Evolutionary conservation across 2,329 filamentous ascomycete genomes (phyloP).

Genomic region (Pestalotiopsis fici): DNA sequence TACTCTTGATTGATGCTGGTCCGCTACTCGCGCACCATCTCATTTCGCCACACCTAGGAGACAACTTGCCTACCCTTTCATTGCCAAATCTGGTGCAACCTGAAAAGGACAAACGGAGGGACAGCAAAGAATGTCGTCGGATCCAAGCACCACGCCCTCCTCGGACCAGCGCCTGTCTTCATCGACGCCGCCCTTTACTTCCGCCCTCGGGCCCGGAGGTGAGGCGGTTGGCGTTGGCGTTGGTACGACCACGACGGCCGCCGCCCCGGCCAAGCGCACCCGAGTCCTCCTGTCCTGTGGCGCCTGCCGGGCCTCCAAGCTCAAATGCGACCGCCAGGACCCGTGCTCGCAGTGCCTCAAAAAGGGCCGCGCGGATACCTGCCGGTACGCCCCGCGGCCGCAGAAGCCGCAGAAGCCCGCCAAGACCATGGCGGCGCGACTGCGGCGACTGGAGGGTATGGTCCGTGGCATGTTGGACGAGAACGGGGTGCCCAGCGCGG

Average conservation of each 20-base stretch:
- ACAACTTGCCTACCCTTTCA: too few species aligned
- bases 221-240: background rate
- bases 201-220: too few species aligned
- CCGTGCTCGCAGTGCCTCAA: conserved; percentile 56
- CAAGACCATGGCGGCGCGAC: conserved; percentile 54
- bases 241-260: background rate
- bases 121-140: too few species aligned
- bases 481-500: conserved; percentile 22
- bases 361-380: conserved; percentile 46
- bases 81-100: too few species aligned
- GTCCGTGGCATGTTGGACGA: conserved; percentile 56
- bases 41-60: too few species aligned
- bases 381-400: conserved; percentile 50
- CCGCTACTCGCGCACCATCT: too few species aligned
- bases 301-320: conserved; percentile 54
- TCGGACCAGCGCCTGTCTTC: background rate
- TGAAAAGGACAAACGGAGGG: too few species aligned
- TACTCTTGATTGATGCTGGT: too few species aligned
- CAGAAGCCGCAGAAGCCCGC: conserved; percentile 37
- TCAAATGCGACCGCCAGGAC: conserved; percentile 55
- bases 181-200: background rate
- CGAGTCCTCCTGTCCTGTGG: conserved; percentile 54
- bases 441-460: conserved; percentile 58
- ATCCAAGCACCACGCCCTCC: background rate
- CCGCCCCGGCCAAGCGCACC: conserved; percentile 38